These are phyloP conservation scores for Coriaria nepalensis DNA, from an alignment of 306 rosid genomes.

Conservation along the genomic window DNA sequence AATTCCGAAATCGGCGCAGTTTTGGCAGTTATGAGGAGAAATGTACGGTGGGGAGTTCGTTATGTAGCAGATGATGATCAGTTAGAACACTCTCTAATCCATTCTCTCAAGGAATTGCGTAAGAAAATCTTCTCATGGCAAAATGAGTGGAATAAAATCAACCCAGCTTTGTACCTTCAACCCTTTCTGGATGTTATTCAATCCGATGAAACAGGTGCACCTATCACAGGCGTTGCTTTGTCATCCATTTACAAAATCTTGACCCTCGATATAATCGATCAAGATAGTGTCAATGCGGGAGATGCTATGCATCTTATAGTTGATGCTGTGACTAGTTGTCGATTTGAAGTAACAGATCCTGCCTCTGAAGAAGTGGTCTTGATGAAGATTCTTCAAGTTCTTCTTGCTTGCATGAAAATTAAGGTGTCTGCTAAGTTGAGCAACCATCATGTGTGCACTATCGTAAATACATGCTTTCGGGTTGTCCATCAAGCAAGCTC, in stretches of 20 bases:
- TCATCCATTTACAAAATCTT: constrained; percentile 88
- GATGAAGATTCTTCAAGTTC: constrained; percentile 92
- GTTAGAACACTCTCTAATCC: constrained; percentile 81
- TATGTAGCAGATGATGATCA: constrained; percentile 94
- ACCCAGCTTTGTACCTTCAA: constrained; percentile 72
- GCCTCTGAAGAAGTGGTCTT: constrained; percentile 89
- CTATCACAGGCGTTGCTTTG: constrained; percentile 86
- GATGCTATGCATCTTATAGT: constrained; percentile 91
- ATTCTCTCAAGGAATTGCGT: constrained; percentile 73
- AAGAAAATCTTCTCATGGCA: constrained; percentile 83
- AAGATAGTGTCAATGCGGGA: constrained; percentile 66
- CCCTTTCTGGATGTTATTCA: constrained; percentile 95
- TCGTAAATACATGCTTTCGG: constrained; percentile 90
- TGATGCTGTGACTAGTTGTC: constrained; percentile 92
- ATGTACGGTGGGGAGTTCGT: constrained; percentile 90
- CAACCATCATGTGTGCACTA: constrained; percentile 94
- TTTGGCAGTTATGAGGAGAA: constrained; percentile 92
- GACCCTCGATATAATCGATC: constrained; percentile 82
- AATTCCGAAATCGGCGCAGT: constrained; percentile 94
- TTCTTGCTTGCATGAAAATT: constrained; percentile 90
- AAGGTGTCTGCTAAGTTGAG: constrained; percentile 87
- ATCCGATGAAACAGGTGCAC: constrained; percentile 93
- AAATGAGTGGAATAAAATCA: constrained; percentile 81
- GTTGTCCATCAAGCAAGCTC: constrained; percentile 93
- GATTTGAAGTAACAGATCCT: constrained; percentile 93